These are phyloP conservation scores for Cryptosporidium ubiquitum DNA, from an alignment of 169 alveolate species.

Conservation along the genomic window DNA sequence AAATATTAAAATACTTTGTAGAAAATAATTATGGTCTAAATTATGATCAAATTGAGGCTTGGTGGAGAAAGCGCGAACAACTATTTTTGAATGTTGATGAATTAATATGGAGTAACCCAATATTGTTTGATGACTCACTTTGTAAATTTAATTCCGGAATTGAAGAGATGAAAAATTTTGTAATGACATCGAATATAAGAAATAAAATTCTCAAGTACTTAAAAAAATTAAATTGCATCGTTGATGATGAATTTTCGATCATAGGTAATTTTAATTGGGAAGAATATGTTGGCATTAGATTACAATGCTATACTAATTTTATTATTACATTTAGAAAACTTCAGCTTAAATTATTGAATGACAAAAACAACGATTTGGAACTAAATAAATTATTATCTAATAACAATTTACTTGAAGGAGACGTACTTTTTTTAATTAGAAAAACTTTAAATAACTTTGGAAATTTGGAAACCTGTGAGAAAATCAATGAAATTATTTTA, in stretches of 20 bases:
- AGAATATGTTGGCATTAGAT: slow-evolving; percentile 17
- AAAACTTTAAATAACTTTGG: not conserved
- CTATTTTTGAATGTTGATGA: slow-evolving; percentile 29
- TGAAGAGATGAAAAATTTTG: not conserved
- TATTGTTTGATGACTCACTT: slow-evolving; percentile 17
- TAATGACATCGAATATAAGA: slow-evolving; percentile 28
- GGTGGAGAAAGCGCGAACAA: slow-evolving; percentile 17
- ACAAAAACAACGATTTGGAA: not conserved
- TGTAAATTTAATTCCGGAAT: not conserved
- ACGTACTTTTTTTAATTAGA: not conserved
- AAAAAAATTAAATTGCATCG: slow-evolving; percentile 11
- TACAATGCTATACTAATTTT: slow-evolving; percentile 19
- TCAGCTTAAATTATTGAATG: not conserved
- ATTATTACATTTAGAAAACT: not conserved
- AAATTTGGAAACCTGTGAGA: not conserved
- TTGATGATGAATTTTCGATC: slow-evolving; percentile 41
- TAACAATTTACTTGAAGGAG: not conserved
- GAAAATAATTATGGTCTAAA: not conserved
- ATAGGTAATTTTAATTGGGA: slow-evolving; percentile 28
- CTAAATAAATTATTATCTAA: not conserved
- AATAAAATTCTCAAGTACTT: slow-evolving; percentile 14
- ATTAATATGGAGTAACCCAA: slow-evolving; percentile 18
- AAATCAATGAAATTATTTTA: not conserved
- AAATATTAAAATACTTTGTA: not conserved
- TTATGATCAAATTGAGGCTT: not conserved